Base-by-base conservation (phyloP, 2,329 filamentous ascomycete species). In the Sporothrix mexicana region DNA sequence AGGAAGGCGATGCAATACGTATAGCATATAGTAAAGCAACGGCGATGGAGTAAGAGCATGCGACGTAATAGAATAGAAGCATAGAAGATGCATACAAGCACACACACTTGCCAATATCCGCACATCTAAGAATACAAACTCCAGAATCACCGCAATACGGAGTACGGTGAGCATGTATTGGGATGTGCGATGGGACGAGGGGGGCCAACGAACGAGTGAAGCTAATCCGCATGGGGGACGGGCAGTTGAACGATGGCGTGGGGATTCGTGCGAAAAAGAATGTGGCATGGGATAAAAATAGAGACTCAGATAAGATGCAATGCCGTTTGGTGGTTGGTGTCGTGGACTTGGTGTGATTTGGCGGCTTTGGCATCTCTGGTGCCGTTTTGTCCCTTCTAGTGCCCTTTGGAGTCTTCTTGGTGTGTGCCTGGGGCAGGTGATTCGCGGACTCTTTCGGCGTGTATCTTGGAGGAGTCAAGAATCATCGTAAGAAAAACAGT, bases 271-370 rank as follows among this genome's bases (percentile, higher is more conserved):
- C 51, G 68, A 23, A 45, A 57, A n/a, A 70, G 25, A 53, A 68
- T 53, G 47, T 49, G 68, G 51, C 51, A 61, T 70, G 68, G 68
- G 68, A 70, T 70, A 70, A 70, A 70, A 70, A 70, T 70, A 70
- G 66, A 68, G 66, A 70, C 68, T 17, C 41, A 30, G 68, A 70
- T 59, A 59, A 70, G 68, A 70, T 59, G 68, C 51, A 59, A 45
- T 55, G 67, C 30, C 49, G n/a, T 43, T 3, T 69, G 25, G 25
- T 51, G 43, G 7, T 23, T 47, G 8, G n/a, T 23, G 41, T 23
- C 36, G 30, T 36, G 30, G 30, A 6, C 30, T 36, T 36, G 30
- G 30, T 36, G 30, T 36, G 30, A 36, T 36, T 36, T 36, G 51
- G 51, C 13, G 55, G 30, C 51, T 8, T 55, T 55, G n/a, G 51